Base-by-base conservation (phyloP, 225 moss, liverwort and hornwort species). In the Polytrichum formosum region DNA sequence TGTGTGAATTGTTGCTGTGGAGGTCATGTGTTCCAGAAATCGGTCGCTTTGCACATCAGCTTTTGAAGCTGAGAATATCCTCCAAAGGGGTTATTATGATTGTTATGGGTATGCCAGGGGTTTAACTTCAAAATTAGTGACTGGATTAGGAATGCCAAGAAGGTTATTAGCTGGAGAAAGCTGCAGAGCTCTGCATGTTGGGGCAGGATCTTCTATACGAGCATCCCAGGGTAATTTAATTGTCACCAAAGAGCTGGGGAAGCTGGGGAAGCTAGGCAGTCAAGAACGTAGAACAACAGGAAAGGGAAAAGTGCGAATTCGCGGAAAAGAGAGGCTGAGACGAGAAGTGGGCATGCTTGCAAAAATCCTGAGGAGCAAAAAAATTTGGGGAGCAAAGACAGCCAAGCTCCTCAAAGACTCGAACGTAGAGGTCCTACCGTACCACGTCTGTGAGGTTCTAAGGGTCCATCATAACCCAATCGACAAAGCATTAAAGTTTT, bases 401-500 rank as follows among this genome's bases (percentile, higher is more conserved):
- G 82, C 70, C 2, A 82, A 85, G 76, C 79, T 76, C n/a, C 70
- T 82, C 29, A 85, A 85, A 20, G 74, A 79, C 56, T 82, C 85
- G 3, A 77, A 80, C 28, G 54, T 85, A 26, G 69, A 75, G 53
- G 67, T 85, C 54, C 80, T 73, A 5, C 75, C 85, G 9, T 79
- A 74, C 64, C 82, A 85, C 56, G 82, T 85, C 25, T 82, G 82
- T 4, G 85, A 85, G 77, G 74, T 85, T 55, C 54, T 85, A 54
- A 69, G 82, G 18, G 65, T 61, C 1, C 82, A 85, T 55, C 77
- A 64, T 19, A 74, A 26, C 53, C 55, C 79, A 23, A 65, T 82
- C 9, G 85, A 85, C 60, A 37, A 71, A 28, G 84, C 87, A 8
- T 89, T 90, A 81, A 88, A 85, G 26, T 94, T 94, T 72, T 94